Evolutionary conservation across 78 protist species (phyloP).

Genomic region (Chrysochromulina parva): DNA sequence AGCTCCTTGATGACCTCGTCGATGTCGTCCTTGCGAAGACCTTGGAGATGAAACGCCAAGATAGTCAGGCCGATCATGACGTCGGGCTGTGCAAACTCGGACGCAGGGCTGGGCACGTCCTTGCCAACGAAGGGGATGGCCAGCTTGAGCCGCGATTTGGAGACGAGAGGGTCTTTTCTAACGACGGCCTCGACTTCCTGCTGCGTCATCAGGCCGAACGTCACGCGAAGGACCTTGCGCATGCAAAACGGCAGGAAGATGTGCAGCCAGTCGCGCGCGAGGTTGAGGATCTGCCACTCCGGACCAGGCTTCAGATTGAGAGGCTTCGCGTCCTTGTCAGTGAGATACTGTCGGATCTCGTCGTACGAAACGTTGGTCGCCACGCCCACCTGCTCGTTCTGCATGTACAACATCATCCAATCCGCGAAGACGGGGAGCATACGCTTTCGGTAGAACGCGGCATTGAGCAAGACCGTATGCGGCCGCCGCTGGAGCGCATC

Average conservation of each 20-base stretch:
- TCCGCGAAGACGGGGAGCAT: slow-evolving; percentile 34
- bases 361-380: neutral
- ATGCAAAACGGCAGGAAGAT: slow-evolving; percentile 40
- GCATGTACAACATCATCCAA: slow-evolving; percentile 40
- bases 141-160: slow-evolving; percentile 33
- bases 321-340: neutral
- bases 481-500: slow-evolving; percentile 37
- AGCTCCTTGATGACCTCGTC: neutral
- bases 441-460: neutral
- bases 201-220: slow-evolving; percentile 36
- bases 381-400: neutral
- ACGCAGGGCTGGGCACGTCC: slow-evolving; percentile 54
- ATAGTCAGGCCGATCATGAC: slow-evolving; percentile 56
- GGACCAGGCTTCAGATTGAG: too few species aligned
- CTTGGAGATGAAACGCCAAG: slow-evolving; percentile 55
- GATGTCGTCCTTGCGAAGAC: slow-evolving; percentile 51
- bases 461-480: slow-evolving; percentile 43
- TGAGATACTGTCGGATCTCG: neutral
- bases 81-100: slow-evolving; percentile 74
- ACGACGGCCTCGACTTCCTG: neutral
- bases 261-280: slow-evolving; percentile 16
- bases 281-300: slow-evolving; percentile 38
- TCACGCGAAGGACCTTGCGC: slow-evolving; percentile 56
- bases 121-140: slow-evolving; percentile 61
- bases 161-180: slow-evolving; percentile 13